Percentiles rank a stretch among this genome's conserved stretches.
Evolutionary conservation across 2,329 filamentous ascomycete genomes (phyloP).

Genomic region (Acrodontium crateriforme): DNA sequence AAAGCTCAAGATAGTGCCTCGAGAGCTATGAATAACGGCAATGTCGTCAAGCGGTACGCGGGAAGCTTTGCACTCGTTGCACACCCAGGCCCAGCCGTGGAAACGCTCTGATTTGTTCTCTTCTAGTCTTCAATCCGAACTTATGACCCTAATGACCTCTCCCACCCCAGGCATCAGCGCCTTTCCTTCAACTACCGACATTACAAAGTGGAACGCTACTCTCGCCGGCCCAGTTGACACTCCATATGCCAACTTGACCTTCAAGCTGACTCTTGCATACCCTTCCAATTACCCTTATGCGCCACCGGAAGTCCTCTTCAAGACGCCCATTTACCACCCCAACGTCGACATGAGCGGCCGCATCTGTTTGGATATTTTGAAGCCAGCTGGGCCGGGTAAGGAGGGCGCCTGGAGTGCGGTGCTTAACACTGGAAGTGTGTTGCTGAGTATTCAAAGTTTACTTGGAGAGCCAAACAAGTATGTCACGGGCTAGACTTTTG

Average conservation of each 20-base stretch:
- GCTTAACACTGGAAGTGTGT: slow-evolving; percentile 87
- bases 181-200: slow-evolving; percentile 84
- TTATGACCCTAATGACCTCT: slow-evolving; percentile 97
- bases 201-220: slow-evolving; percentile 85
- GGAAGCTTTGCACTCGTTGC: not conserved
- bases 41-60: slow-evolving; percentile 36
- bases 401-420: slow-evolving; percentile 93
- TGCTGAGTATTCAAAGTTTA: slow-evolving; percentile 86
- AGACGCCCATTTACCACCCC: slow-evolving; percentile 97
- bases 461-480: slow-evolving; percentile 98
- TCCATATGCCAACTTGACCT: slow-evolving; percentile 72
- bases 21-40: slow-evolving; percentile 23
- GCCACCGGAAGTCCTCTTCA: slow-evolving; percentile 85
- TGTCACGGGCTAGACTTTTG: slow-evolving; percentile 24
- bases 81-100: not conserved
- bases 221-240: slow-evolving; percentile 85
- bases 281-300: slow-evolving; percentile 87
- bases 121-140: slow-evolving; percentile 77
- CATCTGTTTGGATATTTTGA: slow-evolving; percentile 95
- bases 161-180: slow-evolving; percentile 87
- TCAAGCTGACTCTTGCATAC: slow-evolving; percentile 89
- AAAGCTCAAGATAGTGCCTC: slow-evolving; percentile 13
- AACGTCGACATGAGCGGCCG: slow-evolving; percentile 96
- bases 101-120: not conserved
- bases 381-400: slow-evolving; percentile 31